These are phyloP conservation scores for Cardiospermum halicacabum DNA, from an alignment of 345 rosid genomes.

Conservation along the genomic window DNA sequence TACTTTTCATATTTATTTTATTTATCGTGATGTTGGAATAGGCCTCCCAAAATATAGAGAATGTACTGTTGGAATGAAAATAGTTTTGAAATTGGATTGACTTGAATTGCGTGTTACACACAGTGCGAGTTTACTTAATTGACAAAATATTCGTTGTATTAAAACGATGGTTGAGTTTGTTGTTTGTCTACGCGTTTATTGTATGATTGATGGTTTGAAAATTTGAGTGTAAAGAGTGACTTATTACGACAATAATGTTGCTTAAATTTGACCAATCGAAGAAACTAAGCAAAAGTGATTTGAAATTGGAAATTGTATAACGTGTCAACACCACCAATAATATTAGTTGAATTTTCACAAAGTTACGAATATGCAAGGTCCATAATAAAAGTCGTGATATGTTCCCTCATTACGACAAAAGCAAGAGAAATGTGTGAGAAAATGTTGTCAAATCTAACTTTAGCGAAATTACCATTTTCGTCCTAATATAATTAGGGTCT, in stretches of 20 bases:
- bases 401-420: neutral
- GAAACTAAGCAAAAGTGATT: neutral
- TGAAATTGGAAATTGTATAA: neutral
- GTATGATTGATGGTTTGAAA: neutral
- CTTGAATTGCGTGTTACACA: neutral
- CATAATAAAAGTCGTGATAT: neutral
- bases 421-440: neutral
- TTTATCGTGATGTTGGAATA: too few relatives aligned
- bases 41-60: too few relatives aligned
- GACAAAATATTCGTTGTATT: neutral
- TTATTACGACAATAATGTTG: neutral
- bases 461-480: too few relatives aligned
- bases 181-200: neutral
- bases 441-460: neutral
- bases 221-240: too few relatives aligned
- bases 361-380: neutral
- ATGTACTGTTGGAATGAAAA: too few relatives aligned
- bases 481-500: too few relatives aligned
- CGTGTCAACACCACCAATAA: neutral
- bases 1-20: too few relatives aligned
- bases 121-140: neutral
- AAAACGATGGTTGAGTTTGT: neutral
- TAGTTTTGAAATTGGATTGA: constrained; percentile 10
- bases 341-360: neutral
- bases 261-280: neutral